These are phyloP conservation scores for Blastobotrys americana DNA, from an alignment of 805 yeast species.

Conservation along the genomic window DNA sequence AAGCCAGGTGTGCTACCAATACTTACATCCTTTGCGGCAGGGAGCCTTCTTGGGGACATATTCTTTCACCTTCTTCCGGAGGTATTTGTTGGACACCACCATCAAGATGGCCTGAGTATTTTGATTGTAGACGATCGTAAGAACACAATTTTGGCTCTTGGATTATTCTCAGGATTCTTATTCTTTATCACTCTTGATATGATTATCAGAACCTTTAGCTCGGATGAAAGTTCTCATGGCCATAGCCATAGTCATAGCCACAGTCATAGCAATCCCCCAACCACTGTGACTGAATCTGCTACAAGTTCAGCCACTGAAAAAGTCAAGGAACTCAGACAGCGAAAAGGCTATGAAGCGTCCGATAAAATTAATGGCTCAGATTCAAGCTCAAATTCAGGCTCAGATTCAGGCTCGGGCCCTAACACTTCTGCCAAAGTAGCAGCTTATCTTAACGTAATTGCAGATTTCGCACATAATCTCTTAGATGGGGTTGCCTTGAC, in stretches of 20 bases:
- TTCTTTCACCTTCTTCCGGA: slow-evolving; percentile 68
- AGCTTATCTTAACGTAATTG: slow-evolving; percentile 58
- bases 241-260: slow-evolving; percentile 44
- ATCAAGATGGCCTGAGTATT: slow-evolving; percentile 34
- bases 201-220: slow-evolving; percentile 41
- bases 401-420: slow-evolving; percentile 9
- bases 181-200: slow-evolving; percentile 58
- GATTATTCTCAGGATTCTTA: slow-evolving; percentile 55
- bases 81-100: slow-evolving; percentile 49
- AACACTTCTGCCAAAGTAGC: slow-evolving; percentile 36
- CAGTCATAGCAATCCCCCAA: slow-evolving; percentile 20
- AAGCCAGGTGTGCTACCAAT: slow-evolving; percentile 44
- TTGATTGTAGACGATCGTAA: slow-evolving; percentile 47
- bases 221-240: slow-evolving; percentile 28
- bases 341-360: not conserved
- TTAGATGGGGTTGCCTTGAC: slow-evolving; percentile 74
- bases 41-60: slow-evolving; percentile 69
- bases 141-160: slow-evolving; percentile 44
- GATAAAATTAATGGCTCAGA: not conserved
- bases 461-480: slow-evolving; percentile 67
- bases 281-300: slow-evolving; percentile 11
- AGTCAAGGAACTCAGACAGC: not conserved
- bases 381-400: no score
- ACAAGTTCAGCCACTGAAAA: slow-evolving; percentile 10
- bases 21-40: slow-evolving; percentile 66